Conservation (phyloP, 139 green algal genomes). For the Chloropicon primus region DNA sequence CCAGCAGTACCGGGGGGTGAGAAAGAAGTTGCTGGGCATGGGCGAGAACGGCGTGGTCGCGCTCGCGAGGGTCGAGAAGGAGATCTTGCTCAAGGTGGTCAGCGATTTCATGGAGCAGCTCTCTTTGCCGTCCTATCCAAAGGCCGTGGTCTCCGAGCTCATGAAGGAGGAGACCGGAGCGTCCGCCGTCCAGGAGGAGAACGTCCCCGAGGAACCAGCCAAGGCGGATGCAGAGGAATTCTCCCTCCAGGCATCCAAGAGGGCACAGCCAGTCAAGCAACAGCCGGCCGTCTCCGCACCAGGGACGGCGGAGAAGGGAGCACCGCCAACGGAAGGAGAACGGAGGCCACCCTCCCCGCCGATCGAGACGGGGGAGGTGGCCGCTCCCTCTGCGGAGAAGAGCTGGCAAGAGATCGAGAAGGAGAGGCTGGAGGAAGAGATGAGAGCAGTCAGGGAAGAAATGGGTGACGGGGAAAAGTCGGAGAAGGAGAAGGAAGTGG, state of each 20-base stretch:
- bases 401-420: neutral
- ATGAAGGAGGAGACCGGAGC: neutral
- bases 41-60: constrained; percentile 17
- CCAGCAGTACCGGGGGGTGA: constrained; percentile 27
- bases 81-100: constrained; percentile 35
- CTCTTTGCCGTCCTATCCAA: neutral
- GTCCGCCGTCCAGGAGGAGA: neutral
- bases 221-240: no score
- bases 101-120: neutral
- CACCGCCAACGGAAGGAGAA: no score
- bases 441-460: neutral
- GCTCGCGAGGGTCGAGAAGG: constrained; percentile 27
- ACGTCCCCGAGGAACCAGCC: no score
- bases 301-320: no score
- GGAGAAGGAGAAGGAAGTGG: neutral
- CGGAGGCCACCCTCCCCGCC: neutral
- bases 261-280: no score
- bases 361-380: neutral
- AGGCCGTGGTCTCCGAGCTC: neutral
- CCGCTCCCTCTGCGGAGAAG: neutral
- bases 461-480: neutral
- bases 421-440: neutral
- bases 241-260: no score
- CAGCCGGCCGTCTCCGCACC: no score
- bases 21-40: constrained; percentile 25